A percentile compares a stretch with the other conserved stretches of the same genome.
These are phyloP conservation scores for Aulographum hederae DNA, from an alignment of 2,329 filamentous ascomycete genomes.

Conservation along the genomic window DNA sequence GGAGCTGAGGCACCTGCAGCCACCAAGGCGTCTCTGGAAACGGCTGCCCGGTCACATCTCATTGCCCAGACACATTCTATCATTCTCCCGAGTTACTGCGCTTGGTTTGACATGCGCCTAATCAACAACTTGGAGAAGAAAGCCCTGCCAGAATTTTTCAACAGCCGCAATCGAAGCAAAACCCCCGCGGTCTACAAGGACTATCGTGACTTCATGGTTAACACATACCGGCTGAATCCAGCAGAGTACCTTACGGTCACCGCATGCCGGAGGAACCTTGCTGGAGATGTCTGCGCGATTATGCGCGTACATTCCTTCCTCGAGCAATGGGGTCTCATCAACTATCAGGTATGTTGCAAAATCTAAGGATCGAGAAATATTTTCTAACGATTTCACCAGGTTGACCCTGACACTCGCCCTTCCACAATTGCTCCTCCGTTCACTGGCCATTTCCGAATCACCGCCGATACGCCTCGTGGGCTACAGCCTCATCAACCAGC, in stretches of 20 bases:
- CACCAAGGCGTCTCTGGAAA: constrained; percentile 66
- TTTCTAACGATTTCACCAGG: background rate
- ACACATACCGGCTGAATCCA: constrained; percentile 92
- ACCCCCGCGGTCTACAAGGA: constrained; percentile 95
- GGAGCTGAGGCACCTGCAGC: constrained; percentile 27
- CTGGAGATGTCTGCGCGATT: constrained; percentile 94
- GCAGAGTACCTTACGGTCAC: constrained; percentile 94
- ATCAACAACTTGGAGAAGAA: constrained; percentile 88
- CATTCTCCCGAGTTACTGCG: constrained; percentile 91
- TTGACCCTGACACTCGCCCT: constrained; percentile 38
- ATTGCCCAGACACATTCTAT: constrained; percentile 90
- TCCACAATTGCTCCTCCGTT: constrained; percentile 93
- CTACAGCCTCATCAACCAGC: constrained; percentile 90
- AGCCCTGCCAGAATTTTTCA: constrained; percentile 94
- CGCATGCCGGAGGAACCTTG: constrained; percentile 82
- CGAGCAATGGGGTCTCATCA: constrained; percentile 97
- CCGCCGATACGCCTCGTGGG: constrained; percentile 85
- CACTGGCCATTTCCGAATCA: constrained; percentile 91
- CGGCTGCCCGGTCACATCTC: constrained; percentile 76
- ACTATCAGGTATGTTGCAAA: constrained; percentile 65
- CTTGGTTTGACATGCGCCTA: constrained; percentile 96
- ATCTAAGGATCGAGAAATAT: background rate
- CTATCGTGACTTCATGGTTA: constrained; percentile 99
- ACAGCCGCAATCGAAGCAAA: constrained; percentile 94
- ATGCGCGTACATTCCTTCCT: constrained; percentile 97